These are phyloP conservation scores for Kandelia obovata DNA, from an alignment of 345 rosid genomes.

Conservation along the genomic window DNA sequence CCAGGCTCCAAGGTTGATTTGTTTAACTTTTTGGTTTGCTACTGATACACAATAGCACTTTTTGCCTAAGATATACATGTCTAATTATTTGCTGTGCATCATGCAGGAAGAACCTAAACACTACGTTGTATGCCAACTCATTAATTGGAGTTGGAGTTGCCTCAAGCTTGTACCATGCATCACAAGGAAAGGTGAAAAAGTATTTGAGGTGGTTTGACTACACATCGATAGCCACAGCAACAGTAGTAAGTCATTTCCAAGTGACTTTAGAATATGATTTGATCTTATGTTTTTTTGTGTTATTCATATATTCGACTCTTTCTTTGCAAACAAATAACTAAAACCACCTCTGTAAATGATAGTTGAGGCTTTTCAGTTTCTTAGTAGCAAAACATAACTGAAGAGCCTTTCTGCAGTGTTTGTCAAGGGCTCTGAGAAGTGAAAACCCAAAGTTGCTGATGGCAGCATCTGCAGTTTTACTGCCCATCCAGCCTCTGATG, in stretches of 20 bases:
- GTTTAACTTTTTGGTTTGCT: conserved; percentile 9
- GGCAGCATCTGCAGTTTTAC: conserved; percentile 83
- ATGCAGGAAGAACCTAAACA: conserved; percentile 66
- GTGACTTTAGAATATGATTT: background rate
- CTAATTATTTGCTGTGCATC: conserved; percentile 10
- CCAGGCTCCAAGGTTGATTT: conserved; percentile 78
- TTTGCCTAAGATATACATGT: background rate
- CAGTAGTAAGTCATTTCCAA: conserved; percentile 47
- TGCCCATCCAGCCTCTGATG: conserved; percentile 93
- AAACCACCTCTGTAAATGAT: background rate
- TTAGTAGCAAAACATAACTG: conserved; percentile 4
- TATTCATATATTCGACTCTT: background rate
- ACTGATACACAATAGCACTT: background rate
- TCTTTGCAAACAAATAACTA: background rate
- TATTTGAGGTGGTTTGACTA: conserved; percentile 89
- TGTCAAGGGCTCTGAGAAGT: conserved; percentile 73
- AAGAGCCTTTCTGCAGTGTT: conserved; percentile 48
- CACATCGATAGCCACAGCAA: conserved; percentile 87
- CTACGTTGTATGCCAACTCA: conserved; percentile 83
- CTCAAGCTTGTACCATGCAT: conserved; percentile 81
- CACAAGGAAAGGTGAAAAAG: conserved; percentile 72
- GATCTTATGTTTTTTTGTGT: background rate
- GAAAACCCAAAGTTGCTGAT: conserved; percentile 91
- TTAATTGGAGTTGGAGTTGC: conserved; percentile 90
- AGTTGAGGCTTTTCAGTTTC: conserved; percentile 1